Evolutionary conservation across 768 basidiomycete species (phyloP), one percentile per base, ranked within the genome.

Genomic region (Coprinopsis cinerea): DNA sequence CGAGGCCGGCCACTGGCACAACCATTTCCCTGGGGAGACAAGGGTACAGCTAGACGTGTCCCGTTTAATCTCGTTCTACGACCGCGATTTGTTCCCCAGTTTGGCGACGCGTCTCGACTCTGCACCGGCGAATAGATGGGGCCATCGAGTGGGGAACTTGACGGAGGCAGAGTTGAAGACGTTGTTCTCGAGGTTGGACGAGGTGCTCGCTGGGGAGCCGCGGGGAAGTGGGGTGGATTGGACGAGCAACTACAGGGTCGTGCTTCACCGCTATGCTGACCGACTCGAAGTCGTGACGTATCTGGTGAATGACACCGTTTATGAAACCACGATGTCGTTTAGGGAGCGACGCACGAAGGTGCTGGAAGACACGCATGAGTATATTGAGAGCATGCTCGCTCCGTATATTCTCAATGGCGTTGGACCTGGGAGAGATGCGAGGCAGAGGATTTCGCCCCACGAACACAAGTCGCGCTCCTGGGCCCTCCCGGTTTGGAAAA

Each of bases 11-110:
- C 57, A 58, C 23, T 73, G 71, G 73, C 67, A 74, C 47, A 69
- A 73, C 48, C 55, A 50, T 41, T 68, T 61, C 27, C 74, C 75
- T 0, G 74, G 73, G 28, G 74, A 76, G 24, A 62, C 65, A 1
- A 73, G 75, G 26, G 59, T 74, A 17, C 51, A 64, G 23, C 61
- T 75, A 17, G 74, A 77, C 55, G 65, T 71, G 37, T 54, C 71
- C 1, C 62, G 69, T 5, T 48, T 71, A 10, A 52, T 77, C 15
- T 72, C 74, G 0, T 70, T 77, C 44, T 77, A 75, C 53, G 74
- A 78, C 51, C 60, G 60, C 1, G 47, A 43, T 0, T 59, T 69
- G 3, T 69, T 68, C 37, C 67, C 69, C 1, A 70, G 67, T 46
- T 62, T 77, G 9, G 60, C 67, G 25, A 51, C 34, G 0, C 50